Evolutionary conservation across 495 filamentous ascomycete species (phyloP).

Genomic region (Xylaria flabelliformis): DNA sequence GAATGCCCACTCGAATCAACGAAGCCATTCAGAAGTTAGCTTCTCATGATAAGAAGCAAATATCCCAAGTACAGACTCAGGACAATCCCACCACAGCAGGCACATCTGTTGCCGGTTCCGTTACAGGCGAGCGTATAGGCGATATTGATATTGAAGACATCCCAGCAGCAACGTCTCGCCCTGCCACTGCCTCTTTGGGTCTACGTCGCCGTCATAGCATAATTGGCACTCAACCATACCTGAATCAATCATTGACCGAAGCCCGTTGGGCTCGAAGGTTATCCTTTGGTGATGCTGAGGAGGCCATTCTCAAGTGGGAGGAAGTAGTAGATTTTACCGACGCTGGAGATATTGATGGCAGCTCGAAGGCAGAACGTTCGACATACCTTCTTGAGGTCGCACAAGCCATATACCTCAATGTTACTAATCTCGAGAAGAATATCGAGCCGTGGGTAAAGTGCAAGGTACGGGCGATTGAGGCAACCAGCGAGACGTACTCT

Average conservation of each 20-base stretch:
- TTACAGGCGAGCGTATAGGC: constrained; percentile 53
- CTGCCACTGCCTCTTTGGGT: constrained; percentile 29
- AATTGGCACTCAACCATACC: constrained; percentile 42
- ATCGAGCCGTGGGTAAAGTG: constrained; percentile 70
- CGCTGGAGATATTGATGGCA: constrained; percentile 19
- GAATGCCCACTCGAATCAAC: constrained; percentile 19
- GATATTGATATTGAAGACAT: constrained; percentile 52
- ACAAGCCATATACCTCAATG: constrained; percentile 59
- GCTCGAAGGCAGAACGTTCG: constrained; percentile 43
- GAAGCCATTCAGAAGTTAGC: constrained; percentile 28
- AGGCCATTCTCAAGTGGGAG: constrained; percentile 80
- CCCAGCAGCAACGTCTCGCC: constrained; percentile 45
- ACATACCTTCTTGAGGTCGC: constrained; percentile 61
- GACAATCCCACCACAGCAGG: constrained; percentile 35
- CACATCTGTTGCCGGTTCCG: constrained; percentile 50
- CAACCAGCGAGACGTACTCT: constrained; percentile 65
- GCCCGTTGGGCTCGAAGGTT: constrained; percentile 78
- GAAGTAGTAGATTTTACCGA: constrained; percentile 49
- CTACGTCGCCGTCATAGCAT: constrained; percentile 59
- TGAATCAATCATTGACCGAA: constrained; percentile 53
- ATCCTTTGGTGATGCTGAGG: constrained; percentile 89
- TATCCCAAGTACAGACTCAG: constrained; percentile 30
- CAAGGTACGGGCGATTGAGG: constrained; percentile 67
- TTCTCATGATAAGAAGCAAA: constrained; percentile 32
- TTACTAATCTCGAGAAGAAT: constrained; percentile 56